phyloP scores from a whole-genome alignment of 768 basidiomycete species.

The Psilocybe tampanensis region DNA sequence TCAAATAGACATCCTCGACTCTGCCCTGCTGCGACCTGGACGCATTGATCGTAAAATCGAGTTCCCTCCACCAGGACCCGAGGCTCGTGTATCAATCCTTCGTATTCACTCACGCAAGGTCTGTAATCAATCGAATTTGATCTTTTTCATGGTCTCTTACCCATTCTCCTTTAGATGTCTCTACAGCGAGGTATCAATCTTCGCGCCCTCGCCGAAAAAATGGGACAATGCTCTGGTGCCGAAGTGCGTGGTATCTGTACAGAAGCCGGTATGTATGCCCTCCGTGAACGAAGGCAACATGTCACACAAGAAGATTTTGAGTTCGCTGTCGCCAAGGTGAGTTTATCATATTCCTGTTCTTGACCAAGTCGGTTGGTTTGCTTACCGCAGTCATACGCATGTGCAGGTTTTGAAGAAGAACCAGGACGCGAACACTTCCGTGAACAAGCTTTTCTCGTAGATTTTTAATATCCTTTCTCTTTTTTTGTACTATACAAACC shows the following conservation, averaged over 20 bases:
- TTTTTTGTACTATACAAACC: conserved; percentile 1
- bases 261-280: conserved; percentile 98
- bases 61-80: conserved; percentile 97
- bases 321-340: conserved; percentile 94
- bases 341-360: conserved; percentile 13
- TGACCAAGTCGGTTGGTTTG: not conserved
- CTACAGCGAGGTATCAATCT: conserved; percentile 97
- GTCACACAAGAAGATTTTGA: conserved; percentile 99
- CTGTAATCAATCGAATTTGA: conserved; percentile 1
- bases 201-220: conserved; percentile 95
- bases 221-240: conserved; percentile 98
- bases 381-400: too few relatives aligned
- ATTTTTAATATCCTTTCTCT: conserved; percentile 14
- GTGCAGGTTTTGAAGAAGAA: conserved; percentile 88
- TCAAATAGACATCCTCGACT: conserved; percentile 84
- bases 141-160: not conserved
- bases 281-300: conserved; percentile 93
- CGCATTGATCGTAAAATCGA: conserved; percentile 97
- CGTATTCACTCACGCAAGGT: conserved; percentile 97
- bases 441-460: conserved; percentile 92
- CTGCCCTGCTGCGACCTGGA: conserved; percentile 89
- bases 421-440: conserved; percentile 91
- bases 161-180: conserved; percentile 70
- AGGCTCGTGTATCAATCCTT: conserved; percentile 95
- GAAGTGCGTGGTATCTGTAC: conserved; percentile 98